These are phyloP conservation scores for Fusarium annulatum DNA, from an alignment of 2,329 filamentous ascomycete genomes.

Conservation along the genomic window DNA sequence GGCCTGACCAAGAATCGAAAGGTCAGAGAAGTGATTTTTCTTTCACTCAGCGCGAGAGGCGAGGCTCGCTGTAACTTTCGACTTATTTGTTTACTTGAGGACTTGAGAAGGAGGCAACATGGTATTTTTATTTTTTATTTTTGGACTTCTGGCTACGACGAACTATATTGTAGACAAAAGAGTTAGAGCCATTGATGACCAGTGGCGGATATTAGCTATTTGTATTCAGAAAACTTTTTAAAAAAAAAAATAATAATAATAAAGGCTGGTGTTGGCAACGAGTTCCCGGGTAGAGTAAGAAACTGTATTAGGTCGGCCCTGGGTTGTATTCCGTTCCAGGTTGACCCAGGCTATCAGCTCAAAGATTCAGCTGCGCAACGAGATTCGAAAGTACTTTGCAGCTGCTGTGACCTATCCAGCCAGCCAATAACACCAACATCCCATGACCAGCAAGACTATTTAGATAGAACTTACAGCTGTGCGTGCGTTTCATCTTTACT, in stretches of 20 bases:
- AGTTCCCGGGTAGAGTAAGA: background rate
- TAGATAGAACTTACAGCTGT: background rate
- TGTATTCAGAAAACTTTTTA: background rate
- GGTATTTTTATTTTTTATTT: background rate
- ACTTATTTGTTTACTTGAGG: background rate
- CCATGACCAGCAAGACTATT: background rate
- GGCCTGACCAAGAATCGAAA: background rate
- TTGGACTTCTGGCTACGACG: conserved; percentile 7
- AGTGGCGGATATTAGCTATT: conserved; percentile 4
- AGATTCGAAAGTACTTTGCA: background rate
- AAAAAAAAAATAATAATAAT: background rate
- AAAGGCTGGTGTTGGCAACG: background rate
- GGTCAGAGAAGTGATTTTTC: background rate
- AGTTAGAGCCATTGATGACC: conserved; percentile 6
- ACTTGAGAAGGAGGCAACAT: background rate
- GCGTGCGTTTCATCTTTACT: background rate
- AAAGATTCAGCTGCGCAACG: background rate
- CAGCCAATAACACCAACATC: background rate
- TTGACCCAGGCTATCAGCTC: background rate
- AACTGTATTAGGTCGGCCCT: background rate
- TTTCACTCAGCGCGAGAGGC: conserved; percentile 20
- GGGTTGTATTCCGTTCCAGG: background rate
- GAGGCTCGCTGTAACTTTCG: conserved; percentile 31
- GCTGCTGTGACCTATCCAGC: background rate
- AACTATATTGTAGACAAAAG: conserved; percentile 26